phyloP scores from a whole-genome alignment of 2,329 filamentous ascomycete species.

The Gnomoniopsis sp. region DNA sequence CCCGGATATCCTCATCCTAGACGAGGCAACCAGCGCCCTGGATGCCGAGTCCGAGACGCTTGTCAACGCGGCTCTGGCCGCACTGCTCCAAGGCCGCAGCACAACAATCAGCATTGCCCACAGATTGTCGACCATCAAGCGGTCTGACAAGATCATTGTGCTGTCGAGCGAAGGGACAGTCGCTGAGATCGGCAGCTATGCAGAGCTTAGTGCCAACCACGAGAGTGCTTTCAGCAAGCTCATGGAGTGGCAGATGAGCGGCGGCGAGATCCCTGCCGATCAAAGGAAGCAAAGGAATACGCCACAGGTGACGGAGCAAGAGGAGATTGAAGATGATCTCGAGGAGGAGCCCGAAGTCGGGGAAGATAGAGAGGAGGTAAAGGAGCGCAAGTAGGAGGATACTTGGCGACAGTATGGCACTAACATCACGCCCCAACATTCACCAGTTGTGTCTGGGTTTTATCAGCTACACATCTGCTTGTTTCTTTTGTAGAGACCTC shows the following conservation, averaged over 20 bases:
- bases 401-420: not conserved
- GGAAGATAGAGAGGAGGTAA: not conserved
- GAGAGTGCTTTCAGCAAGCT: conserved; percentile 87
- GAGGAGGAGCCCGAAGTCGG: not conserved
- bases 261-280: conserved; percentile 53
- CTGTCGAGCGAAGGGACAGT: conserved; percentile 83
- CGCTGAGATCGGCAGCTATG: conserved; percentile 85
- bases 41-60: conserved; percentile 96
- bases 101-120: conserved; percentile 98
- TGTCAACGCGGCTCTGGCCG: conserved; percentile 84
- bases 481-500: not conserved
- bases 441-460: not conserved
- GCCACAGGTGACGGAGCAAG: not conserved
- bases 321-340: conserved; percentile 7
- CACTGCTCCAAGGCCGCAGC: conserved; percentile 79
- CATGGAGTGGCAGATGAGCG: conserved; percentile 99
- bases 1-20: conserved; percentile 93
- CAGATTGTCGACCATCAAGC: conserved; percentile 91
- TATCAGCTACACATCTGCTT: not conserved
- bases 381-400: not conserved
- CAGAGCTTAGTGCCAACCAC: conserved; percentile 67
- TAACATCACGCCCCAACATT: not conserved
- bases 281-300: not conserved
- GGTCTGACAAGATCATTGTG: conserved; percentile 91
- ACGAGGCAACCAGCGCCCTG: conserved; percentile 92